Evolutionary conservation across 768 basidiomycete species (phyloP).

Genomic region (Candolleomyces aberdarensis): DNA sequence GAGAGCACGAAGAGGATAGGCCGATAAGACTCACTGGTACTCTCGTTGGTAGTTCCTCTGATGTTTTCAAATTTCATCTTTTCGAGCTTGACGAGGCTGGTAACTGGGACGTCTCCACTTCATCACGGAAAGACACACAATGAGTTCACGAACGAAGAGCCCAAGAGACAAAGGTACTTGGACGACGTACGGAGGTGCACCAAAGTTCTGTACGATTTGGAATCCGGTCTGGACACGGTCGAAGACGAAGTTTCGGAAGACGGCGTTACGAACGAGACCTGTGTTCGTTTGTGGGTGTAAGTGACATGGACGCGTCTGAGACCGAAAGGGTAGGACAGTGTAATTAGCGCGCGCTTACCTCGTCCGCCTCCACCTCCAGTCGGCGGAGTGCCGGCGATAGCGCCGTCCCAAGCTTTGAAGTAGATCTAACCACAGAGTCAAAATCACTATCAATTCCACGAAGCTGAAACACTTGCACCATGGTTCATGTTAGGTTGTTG

Average conservation of each 20-base stretch:
- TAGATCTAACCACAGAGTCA: constrained; percentile 36
- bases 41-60: constrained; percentile 43
- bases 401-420: constrained; percentile 55
- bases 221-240: constrained; percentile 45
- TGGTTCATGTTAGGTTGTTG: constrained; percentile 56
- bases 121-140: constrained; percentile 21
- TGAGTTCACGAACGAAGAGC: not conserved
- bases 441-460: not conserved
- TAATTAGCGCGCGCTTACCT: constrained; percentile 25
- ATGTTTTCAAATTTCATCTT: constrained; percentile 45
- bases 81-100: constrained; percentile 43
- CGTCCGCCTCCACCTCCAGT: constrained; percentile 55
- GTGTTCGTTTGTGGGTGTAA: not conserved
- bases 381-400: constrained; percentile 49
- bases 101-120: constrained; percentile 37
- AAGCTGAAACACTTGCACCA: constrained; percentile 32
- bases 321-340: not conserved
- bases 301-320: not conserved
- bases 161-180: not conserved
- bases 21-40: constrained; percentile 20
- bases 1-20: not conserved
- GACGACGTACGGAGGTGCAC: constrained; percentile 2
- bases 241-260: constrained; percentile 38
- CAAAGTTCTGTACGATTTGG: constrained; percentile 52
- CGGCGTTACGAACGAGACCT: constrained; percentile 47